phyloP scores from a whole-genome alignment of 495 filamentous ascomycete genomes.

The Glutinoglossum americanum region DNA sequence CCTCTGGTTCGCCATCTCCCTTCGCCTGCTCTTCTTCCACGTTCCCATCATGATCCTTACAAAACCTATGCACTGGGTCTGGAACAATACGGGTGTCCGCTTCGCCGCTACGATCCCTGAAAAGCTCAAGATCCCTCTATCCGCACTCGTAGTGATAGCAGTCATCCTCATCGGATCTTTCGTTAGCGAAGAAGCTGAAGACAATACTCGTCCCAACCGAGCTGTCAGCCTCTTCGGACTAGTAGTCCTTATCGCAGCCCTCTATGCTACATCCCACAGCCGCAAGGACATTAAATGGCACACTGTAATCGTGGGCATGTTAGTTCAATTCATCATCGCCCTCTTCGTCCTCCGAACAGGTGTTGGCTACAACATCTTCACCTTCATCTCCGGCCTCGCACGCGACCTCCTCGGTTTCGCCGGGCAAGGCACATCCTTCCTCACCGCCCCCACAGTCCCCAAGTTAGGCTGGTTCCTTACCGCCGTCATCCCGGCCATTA shows the following conservation, averaged over 20 bases:
- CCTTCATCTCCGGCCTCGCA: slow-evolving; percentile 55
- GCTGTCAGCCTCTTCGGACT: slow-evolving; percentile 66
- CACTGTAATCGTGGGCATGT: slow-evolving; percentile 74
- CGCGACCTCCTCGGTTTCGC: slow-evolving; percentile 51
- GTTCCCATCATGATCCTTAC: slow-evolving; percentile 44
- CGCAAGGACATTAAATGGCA: slow-evolving; percentile 58
- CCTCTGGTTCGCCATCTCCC: slow-evolving; percentile 48
- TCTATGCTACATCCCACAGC: slow-evolving; percentile 51
- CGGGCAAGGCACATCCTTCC: slow-evolving; percentile 42
- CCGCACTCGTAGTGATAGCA: slow-evolving; percentile 34
- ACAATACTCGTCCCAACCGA: slow-evolving; percentile 61
- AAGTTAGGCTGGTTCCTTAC: slow-evolving; percentile 41
- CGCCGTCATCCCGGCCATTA: slow-evolving; percentile 56
- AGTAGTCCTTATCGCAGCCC: slow-evolving; percentile 39
- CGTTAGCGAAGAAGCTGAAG: slow-evolving; percentile 38
- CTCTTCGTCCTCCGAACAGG: slow-evolving; percentile 66
- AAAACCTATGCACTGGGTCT: slow-evolving; percentile 40
- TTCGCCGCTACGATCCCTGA: slow-evolving; percentile 39
- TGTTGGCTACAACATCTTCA: slow-evolving; percentile 70
- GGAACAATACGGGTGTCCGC: slow-evolving; percentile 36
- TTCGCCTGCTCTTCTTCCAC: slow-evolving; percentile 54
- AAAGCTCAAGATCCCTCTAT: slow-evolving; percentile 34
- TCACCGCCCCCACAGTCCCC: slow-evolving; percentile 31
- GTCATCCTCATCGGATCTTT: slow-evolving; percentile 61
- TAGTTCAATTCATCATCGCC: slow-evolving; percentile 69